Conservation (phyloP, 106 monocot species). For the Apostasia ramifera region DNA sequence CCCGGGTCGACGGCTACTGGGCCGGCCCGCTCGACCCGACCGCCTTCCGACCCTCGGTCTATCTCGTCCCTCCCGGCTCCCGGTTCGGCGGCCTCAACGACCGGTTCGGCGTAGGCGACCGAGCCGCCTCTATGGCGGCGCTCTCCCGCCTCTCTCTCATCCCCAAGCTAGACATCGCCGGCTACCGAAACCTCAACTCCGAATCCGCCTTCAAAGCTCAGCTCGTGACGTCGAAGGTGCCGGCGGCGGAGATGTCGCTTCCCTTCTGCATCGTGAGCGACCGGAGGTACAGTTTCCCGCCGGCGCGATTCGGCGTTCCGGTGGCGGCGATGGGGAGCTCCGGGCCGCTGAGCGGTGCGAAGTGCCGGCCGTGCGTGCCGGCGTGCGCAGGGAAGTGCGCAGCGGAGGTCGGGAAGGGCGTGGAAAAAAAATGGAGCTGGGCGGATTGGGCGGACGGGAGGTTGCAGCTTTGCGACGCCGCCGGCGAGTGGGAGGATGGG, state of each 20-base stretch:
- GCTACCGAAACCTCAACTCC: slow-evolving; percentile 36
- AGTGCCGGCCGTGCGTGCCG: slow-evolving; percentile 75
- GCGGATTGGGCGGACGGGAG: slow-evolving; percentile 55
- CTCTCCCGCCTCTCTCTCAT: slow-evolving; percentile 51
- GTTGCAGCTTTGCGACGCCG: slow-evolving; percentile 59
- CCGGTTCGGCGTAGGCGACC: slow-evolving; percentile 64
- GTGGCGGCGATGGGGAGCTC: slow-evolving; percentile 63
- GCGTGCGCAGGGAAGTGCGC: slow-evolving; percentile 47
- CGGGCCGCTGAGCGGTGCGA: slow-evolving; percentile 79
- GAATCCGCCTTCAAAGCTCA: slow-evolving; percentile 60
- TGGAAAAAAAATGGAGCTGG: slow-evolving; percentile 50
- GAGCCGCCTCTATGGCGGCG: slow-evolving; percentile 24
- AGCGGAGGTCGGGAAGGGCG: not conserved
- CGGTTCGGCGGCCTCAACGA: slow-evolving; percentile 74
- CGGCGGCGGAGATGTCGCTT: not conserved
- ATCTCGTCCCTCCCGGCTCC: slow-evolving; percentile 63
- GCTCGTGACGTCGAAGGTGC: slow-evolving; percentile 5
- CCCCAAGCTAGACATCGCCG: slow-evolving; percentile 23
- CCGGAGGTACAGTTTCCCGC: slow-evolving; percentile 43
- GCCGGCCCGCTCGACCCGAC: slow-evolving; percentile 27
- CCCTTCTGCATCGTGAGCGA: slow-evolving; percentile 60
- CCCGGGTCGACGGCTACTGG: slow-evolving; percentile 84
- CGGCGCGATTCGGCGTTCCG: slow-evolving; percentile 48
- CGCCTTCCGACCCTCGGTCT: slow-evolving; percentile 27
- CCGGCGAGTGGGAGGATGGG: slow-evolving; percentile 41